Percentiles rank a stretch among this genome's conserved stretches.
These are phyloP conservation scores for Trametes versicolor DNA, from an alignment of 1,284 basidiomycete genomes.

Conservation along the genomic window DNA sequence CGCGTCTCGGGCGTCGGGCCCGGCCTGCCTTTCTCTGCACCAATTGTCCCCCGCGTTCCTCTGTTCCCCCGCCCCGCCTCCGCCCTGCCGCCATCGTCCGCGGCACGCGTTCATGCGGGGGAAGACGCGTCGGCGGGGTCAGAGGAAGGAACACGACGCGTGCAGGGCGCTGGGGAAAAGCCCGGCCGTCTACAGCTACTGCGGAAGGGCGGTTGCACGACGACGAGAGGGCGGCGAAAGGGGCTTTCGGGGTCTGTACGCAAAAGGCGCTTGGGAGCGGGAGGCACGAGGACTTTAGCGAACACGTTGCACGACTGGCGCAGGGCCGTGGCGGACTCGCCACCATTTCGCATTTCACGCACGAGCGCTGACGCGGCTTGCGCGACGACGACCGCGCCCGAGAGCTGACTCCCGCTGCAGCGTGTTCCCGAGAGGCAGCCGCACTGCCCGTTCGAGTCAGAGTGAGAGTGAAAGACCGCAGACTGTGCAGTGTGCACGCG, in stretches of 20 bases:
- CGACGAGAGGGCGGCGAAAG: conserved; percentile 6
- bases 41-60: conserved; percentile 15
- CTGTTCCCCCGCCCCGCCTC: conserved; percentile 11
- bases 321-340: conserved; percentile 22
- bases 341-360: conserved; percentile 14
- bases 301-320: conserved; percentile 34
- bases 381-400: conserved; percentile 13
- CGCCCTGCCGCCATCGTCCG: not conserved
- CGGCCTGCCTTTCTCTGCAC: conserved; percentile 25
- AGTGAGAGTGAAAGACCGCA: not conserved
- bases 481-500: not conserved
- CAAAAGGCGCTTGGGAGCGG: conserved; percentile 25
- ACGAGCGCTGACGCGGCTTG: conserved; percentile 31
- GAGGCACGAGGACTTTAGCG: conserved; percentile 27
- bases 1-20: conserved; percentile 11
- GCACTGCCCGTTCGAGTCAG: conserved; percentile 21
- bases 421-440: not conserved
- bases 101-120: conserved; percentile 1
- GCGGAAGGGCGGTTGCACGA: not conserved
- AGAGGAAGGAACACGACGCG: not conserved
- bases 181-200: not conserved
- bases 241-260: conserved; percentile 20
- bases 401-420: conserved; percentile 6
- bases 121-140: not conserved
- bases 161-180: not conserved